Evolutionary conservation across 176 grass and related monocot species (phyloP).

Genomic region (Bolboschoenus planiculmis): DNA sequence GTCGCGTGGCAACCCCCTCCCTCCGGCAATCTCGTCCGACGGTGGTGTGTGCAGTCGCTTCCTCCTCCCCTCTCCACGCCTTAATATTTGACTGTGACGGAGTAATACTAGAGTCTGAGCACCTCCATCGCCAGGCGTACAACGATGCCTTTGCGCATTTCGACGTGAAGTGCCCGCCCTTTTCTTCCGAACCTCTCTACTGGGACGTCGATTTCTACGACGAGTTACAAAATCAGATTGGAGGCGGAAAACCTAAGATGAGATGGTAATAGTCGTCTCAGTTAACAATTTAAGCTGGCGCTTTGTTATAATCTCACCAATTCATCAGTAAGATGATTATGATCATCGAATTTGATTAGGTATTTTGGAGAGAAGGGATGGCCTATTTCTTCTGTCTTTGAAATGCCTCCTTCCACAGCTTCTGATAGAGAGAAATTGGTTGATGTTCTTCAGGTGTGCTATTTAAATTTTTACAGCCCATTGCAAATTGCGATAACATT

Average conservation of each 20-base stretch:
- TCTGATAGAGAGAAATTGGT: conserved; percentile 71
- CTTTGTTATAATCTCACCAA: not conserved
- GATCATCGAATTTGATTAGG: conserved; percentile 39
- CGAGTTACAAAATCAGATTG: conserved; percentile 70
- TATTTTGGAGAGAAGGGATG: conserved; percentile 88
- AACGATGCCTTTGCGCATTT: conserved; percentile 89
- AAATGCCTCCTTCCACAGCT: conserved; percentile 54
- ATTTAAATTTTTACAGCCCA: no score
- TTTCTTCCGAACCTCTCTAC: conserved; percentile 33
- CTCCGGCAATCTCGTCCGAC: conserved; percentile 9
- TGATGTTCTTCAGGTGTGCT: conserved; percentile 69
- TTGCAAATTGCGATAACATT: no score
- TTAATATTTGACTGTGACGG: conserved; percentile 96
- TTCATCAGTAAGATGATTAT: conserved; percentile 15
- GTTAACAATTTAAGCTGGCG: not conserved
- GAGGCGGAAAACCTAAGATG: conserved; percentile 97
- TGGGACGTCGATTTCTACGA: conserved; percentile 85
- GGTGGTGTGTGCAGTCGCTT: conserved; percentile 30
- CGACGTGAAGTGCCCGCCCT: conserved; percentile 47
- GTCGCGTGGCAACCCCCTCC: not conserved
- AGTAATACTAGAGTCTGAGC: conserved; percentile 90
- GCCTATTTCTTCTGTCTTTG: conserved; percentile 76
- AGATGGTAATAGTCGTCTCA: conserved; percentile 48
- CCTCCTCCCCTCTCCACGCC: conserved; percentile 45
- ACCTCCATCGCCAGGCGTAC: conserved; percentile 94